Base-by-base conservation (phyloP, 148 eudicot genomes). In the Vaccinium vitisidaea region DNA sequence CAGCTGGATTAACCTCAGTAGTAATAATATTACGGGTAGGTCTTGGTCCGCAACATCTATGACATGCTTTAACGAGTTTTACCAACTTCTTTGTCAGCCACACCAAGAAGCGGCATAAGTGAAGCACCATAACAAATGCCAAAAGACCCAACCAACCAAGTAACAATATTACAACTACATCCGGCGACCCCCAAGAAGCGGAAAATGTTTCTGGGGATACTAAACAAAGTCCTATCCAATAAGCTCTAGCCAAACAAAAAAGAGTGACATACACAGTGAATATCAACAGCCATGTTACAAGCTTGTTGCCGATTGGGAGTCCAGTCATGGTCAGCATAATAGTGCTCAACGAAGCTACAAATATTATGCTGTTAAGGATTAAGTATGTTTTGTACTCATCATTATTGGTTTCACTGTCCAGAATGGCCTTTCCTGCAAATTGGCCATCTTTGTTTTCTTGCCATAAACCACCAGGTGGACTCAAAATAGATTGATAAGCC, bases 391-490 rank as follows among this genome's bases (percentile, higher is more conserved):
- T 4, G 5, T 39, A 39, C n/a, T n/a, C n/a, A 0, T 0, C 0
- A 39, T 39, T 4, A 4, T 39, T 39, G 32, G 32, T 30, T 30
- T 0, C 36, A 32, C 36, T 1, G 36, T 32, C 36, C 36, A 32
- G 36, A 32, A 32, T 32, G 2, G 30, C 30, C 30, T 27, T 27
- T 27, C 30, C 30, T 27, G 30, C 30, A 27, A 27, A 0, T 0
- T 27, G 30, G 30, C 30, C 30, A 27, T 27, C 30, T 27, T 27
- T 27, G 30, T 27, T 27, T 27, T 27, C 30, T 27, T 27, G 30
- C 30, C 30, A 27, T 27, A 27, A 27, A 77, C 80, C 27, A 23
- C 80, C 61, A 3, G 84, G 84, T 10, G 75, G 77, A 82, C 53
- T 70, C 13, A 82, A 23, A 82, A 63, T 19, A 2, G 84, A 23